These are phyloP conservation scores for Caloboletus firmus DNA, from an alignment of 1,284 basidiomycete genomes.

Conservation along the genomic window DNA sequence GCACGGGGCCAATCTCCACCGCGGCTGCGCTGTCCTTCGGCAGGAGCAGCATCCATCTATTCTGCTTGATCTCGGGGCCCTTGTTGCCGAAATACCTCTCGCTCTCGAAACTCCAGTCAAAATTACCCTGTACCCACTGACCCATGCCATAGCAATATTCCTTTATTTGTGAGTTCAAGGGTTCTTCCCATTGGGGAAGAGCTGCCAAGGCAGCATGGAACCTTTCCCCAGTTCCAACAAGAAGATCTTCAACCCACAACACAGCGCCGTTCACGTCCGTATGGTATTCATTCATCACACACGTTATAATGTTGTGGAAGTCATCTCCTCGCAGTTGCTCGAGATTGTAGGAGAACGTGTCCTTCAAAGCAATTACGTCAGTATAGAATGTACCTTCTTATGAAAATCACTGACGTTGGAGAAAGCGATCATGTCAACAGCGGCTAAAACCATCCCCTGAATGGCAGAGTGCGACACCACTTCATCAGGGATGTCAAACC, in stretches of 20 bases:
- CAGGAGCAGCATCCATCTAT: conserved; percentile 19
- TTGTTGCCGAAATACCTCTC: conserved; percentile 32
- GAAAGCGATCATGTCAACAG: conserved; percentile 11
- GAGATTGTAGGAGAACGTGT: conserved; percentile 38
- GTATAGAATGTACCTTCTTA: neutral
- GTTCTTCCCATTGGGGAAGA: no score
- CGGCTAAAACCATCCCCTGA: conserved; percentile 15
- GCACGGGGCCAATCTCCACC: conserved; percentile 19
- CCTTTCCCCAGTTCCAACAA: no score
- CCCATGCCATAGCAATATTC: conserved; percentile 27
- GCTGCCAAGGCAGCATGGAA: no score
- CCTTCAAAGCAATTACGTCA: conserved; percentile 12
- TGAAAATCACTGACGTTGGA: conserved; percentile 16
- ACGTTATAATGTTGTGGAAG: no score
- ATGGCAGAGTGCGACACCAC: conserved; percentile 14
- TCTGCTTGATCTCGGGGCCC: conserved; percentile 24
- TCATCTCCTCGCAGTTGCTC: no score
- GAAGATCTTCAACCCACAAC: no score
- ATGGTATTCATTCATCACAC: no score
- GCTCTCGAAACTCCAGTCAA: no score
- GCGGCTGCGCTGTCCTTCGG: conserved; percentile 1
- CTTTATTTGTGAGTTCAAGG: conserved; percentile 30
- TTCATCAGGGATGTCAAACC: no score
- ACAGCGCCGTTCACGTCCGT: no score
- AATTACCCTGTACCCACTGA: conserved; percentile 26